Evolutionary conservation across 345 rosid genomes (phyloP), one percentile per base, ranked within the genome.

Genomic region (Erysimum cheiranthoides): DNA sequence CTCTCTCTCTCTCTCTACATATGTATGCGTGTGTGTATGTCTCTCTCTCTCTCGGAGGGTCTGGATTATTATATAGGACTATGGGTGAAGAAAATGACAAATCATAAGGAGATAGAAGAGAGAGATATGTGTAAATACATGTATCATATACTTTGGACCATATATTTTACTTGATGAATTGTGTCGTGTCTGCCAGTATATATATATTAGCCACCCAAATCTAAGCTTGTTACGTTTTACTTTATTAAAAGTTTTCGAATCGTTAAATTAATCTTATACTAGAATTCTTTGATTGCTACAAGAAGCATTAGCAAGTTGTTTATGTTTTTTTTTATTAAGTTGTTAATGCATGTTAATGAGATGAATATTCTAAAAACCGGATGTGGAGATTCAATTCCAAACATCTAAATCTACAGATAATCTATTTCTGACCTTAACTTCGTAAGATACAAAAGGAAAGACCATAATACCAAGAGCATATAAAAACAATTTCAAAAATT

Each of bases 81-180:
- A 32, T 65, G 57, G 53, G 17, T 21, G 21, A 17, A 56, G 81
- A 71, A 78, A 71, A 58, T 58, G 81, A 78, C 81, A 78, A 78
- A 71, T 2, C 35, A 1, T 38, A 49, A 58, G 32, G 68, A 17
- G 80, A 77, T 70, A 54, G 71, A 66, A 13, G 58, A 31, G 47
- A 58, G 28, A 61, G 10, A 10, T 27, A 31, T 38, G 16, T 46
- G 10, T 46, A 17, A 6, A 47, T 61, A 27, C 32, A 21, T 46
- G 46, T 71, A 45, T 62, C 11, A 47, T 60, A 68, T 18, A 63
- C 18, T 25, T 62, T 30, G 61, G 79, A 69, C 79, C 75, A 68
- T 75, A 28, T 49, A 5, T 12, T 58, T 49, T 17, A 57, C 72
- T 28, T 53, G 28, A 43, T 54, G 28, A 64, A 53, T 0, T 64